A percentile compares a stretch with the other conserved stretches of the same genome.
phyloP scores from a whole-genome alignment of 345 rosid genomes.

The Lepidium aucheri region DNA sequence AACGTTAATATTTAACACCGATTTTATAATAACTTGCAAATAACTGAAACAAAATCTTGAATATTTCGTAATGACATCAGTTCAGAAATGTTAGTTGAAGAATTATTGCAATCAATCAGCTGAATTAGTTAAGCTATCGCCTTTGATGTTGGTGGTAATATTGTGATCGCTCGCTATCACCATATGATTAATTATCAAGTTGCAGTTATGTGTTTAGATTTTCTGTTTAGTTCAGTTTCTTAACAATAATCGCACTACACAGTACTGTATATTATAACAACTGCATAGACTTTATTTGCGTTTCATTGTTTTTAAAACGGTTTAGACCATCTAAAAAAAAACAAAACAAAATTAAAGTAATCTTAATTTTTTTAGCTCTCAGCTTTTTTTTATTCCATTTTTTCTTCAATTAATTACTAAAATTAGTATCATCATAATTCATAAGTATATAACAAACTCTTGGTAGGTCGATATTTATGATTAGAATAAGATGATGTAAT shows the following conservation, averaged over 20 bases:
- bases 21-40: no score
- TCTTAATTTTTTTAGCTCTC: background rate
- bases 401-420: background rate
- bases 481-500: background rate
- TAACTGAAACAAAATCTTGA: background rate
- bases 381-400: background rate
- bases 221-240: background rate
- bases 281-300: background rate
- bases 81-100: background rate
- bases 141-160: background rate
- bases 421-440: background rate
- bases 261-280: background rate
- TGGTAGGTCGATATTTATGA: constrained; percentile 5
- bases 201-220: background rate
- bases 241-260: background rate
- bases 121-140: background rate
- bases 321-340: background rate
- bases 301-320: background rate
- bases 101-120: background rate
- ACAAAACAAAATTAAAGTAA: background rate
- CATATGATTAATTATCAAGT: background rate
- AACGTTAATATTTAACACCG: no score
- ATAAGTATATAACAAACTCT: constrained; percentile 13
- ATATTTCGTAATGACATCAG: background rate
- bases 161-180: background rate